Conservation (phyloP, 2,329 filamentous ascomycete species). For the Celoporthe dispersa region DNA sequence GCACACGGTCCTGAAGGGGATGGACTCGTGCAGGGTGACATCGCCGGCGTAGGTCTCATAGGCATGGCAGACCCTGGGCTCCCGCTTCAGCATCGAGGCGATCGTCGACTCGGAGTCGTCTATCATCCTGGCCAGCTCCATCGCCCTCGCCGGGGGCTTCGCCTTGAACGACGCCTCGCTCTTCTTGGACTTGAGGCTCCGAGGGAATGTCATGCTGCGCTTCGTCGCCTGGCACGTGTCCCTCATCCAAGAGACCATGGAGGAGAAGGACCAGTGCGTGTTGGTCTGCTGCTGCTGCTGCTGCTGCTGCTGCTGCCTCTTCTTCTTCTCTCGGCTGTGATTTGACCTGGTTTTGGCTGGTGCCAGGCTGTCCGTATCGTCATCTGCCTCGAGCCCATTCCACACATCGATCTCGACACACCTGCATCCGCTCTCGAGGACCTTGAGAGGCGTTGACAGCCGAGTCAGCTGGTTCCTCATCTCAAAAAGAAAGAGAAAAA, state of each 20-base stretch:
- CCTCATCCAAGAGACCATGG: constrained; percentile 32
- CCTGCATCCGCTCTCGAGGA: constrained; percentile 73
- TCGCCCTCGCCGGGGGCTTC: constrained; percentile 14
- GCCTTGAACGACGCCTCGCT: constrained; percentile 32
- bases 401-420: constrained; percentile 96
- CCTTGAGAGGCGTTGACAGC: constrained; percentile 19
- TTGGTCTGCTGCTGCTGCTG: not conserved
- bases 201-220: not conserved
- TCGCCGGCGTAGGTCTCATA: constrained; percentile 38
- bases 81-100: constrained; percentile 46
- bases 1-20: constrained; percentile 87
- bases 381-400: constrained; percentile 64
- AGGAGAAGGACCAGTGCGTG: constrained; percentile 22
- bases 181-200: not conserved
- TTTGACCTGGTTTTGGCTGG: constrained; percentile 41
- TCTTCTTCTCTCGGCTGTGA: constrained; percentile 36
- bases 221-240: constrained; percentile 16
- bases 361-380: constrained; percentile 40
- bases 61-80: constrained; percentile 81
- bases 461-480: not conserved
- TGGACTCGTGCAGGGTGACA: constrained; percentile 80
- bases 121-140: constrained; percentile 20
- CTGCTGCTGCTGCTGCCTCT: constrained; percentile 22
- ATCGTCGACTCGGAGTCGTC: constrained; percentile 21
- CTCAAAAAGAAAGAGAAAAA: constrained; percentile 49